Evolutionary conservation across 2,329 filamentous ascomycete species (phyloP).

Genomic region (Epichloe amarillans): DNA sequence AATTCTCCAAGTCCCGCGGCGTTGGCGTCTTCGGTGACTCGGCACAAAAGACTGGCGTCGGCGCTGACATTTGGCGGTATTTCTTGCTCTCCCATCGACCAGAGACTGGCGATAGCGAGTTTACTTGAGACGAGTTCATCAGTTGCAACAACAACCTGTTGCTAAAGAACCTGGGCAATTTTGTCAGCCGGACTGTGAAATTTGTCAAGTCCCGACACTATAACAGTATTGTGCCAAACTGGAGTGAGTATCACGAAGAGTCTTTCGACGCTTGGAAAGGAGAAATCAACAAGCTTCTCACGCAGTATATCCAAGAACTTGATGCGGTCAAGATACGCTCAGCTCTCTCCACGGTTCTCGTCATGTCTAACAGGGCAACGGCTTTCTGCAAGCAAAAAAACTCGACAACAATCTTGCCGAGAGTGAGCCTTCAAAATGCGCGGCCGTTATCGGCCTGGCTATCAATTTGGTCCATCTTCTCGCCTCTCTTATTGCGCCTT

Average conservation of each 20-base stretch:
- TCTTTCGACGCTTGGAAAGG: not conserved
- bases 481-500: constrained; percentile 60
- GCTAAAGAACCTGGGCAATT: constrained; percentile 44
- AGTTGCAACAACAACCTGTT: constrained; percentile 63
- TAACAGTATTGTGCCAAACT: constrained; percentile 33
- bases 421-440: constrained; percentile 29
- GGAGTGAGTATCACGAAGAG: constrained; percentile 4
- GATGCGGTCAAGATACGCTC: constrained; percentile 3
- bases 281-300: constrained; percentile 3
- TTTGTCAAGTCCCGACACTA: constrained; percentile 41
- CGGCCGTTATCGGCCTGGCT: constrained; percentile 47
- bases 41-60: constrained; percentile 65
- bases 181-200: constrained; percentile 48
- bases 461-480: constrained; percentile 65
- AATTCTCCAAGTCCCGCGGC: constrained; percentile 72
- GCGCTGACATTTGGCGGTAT: constrained; percentile 69
- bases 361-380: constrained; percentile 32
- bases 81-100: constrained; percentile 69
- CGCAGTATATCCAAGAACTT: constrained; percentile 4
- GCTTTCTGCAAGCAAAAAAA: constrained; percentile 31
- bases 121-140: constrained; percentile 65
- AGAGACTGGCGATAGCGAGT: constrained; percentile 66
- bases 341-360: not conserved
- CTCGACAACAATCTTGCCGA: constrained; percentile 30
- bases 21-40: constrained; percentile 74